Conservation (phyloP, 306 rosid species). For the Dicorynia guianensis region DNA sequence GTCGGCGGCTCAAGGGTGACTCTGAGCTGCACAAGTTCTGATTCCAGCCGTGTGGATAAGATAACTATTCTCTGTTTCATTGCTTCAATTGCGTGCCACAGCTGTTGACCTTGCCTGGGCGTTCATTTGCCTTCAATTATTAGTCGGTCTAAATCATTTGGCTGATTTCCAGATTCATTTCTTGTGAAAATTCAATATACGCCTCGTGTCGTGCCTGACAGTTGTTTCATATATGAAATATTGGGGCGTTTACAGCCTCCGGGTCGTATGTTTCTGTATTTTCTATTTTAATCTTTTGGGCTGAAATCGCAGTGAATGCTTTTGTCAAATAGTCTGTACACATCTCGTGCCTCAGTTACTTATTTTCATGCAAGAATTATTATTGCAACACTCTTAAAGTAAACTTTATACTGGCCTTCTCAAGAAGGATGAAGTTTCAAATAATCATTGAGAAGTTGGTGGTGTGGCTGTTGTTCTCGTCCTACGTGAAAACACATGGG, state of each 20-base stretch:
- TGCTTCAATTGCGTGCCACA: slow-evolving; percentile 30
- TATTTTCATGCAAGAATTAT: too few relatives aligned
- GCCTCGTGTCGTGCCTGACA: slow-evolving; percentile 3
- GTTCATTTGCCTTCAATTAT: slow-evolving; percentile 23
- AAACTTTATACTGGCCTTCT: too few relatives aligned
- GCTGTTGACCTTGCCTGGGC: slow-evolving; percentile 31
- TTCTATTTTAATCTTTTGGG: too few relatives aligned
- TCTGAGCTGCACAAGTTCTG: slow-evolving; percentile 50
- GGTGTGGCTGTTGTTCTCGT: too few relatives aligned
- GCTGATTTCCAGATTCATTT: slow-evolving; percentile 30
- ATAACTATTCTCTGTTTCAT: slow-evolving; percentile 27
- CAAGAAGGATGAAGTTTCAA: too few relatives aligned
- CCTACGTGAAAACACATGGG: too few relatives aligned
- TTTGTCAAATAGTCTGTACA: too few relatives aligned
- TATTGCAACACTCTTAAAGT: too few relatives aligned
- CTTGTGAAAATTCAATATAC: slow-evolving; percentile 17
- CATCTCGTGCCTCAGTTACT: too few relatives aligned
- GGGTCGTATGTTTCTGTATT: slow-evolving; percentile 8
- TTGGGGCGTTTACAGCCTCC: slow-evolving; percentile 33
- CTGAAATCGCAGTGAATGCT: too few relatives aligned
- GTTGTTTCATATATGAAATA: slow-evolving; percentile 34
- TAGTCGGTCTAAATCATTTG: slow-evolving; percentile 44
- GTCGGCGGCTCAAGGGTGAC: slow-evolving; percentile 50
- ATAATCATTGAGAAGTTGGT: too few relatives aligned
- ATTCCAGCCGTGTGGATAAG: slow-evolving; percentile 31